Base-by-base conservation (phyloP, 805 yeast species). In the Wickerhamomyces xylosicus region DNA sequence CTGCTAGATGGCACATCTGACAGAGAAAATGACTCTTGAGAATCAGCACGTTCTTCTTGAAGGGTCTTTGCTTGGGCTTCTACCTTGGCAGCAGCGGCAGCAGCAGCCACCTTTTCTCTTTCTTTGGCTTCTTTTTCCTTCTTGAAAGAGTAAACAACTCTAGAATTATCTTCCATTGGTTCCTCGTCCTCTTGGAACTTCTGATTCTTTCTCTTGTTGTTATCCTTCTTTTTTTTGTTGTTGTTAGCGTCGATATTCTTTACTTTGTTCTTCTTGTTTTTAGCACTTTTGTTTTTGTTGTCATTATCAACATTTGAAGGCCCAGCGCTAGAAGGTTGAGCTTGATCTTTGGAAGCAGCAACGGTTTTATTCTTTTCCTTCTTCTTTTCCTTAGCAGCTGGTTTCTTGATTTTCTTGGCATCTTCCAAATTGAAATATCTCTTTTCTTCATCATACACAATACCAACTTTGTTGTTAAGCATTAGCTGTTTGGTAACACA, bases 401-500 rank as follows among this genome's bases (percentile, higher is more conserved):
- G 15, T 28, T 35, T 44, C 41, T 35, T 43, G 20, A 40, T 34
- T 2, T 37, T 39, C 36, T 36, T 38, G 2, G 42, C 40, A 37
- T 44, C 34, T 3, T 41, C 45, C 5, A 50, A 32, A n/a, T 43
- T 42, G 41, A 55, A 53, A 17, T 19, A 8, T 14, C 37, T 46
- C 1, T 19, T 31, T 0, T 27, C 33, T 5, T 40, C 37, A 42
- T 58, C 55, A 37, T 52, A 62, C 9, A 32, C 39, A 17, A 64
- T 50, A 11, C 61, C 62, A 16, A 51, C 48, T 8, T 45, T 44
- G 35, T 63, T 62, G 1, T 46, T 19, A 9, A 51, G 19, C 6
- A 66, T 42, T 2, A 58, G 15, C 20, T 47, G 42, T 39, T 51
- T 61, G 11, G 63, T 57, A 41, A 62, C 37, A 31, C 48, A 45